These are phyloP conservation scores for Suillus decipiens DNA, from an alignment of 768 basidiomycete genomes.

Conservation along the genomic window DNA sequence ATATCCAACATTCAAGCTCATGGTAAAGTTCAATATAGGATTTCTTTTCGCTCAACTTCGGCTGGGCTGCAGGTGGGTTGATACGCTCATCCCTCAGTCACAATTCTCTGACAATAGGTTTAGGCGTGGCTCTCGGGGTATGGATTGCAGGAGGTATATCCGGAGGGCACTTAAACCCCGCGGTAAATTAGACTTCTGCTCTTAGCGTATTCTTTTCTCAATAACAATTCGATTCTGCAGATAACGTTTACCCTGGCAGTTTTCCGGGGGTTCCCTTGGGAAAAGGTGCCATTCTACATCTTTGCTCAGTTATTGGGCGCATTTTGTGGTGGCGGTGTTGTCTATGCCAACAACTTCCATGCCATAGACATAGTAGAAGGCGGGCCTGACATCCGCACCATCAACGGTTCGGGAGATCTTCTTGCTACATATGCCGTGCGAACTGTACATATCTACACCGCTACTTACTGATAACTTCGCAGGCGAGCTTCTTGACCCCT, in stretches of 20 bases:
- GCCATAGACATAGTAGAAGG: constrained; percentile 69
- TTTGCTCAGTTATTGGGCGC: constrained; percentile 64
- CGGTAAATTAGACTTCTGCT: constrained; percentile 39
- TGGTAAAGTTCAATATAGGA: constrained; percentile 14
- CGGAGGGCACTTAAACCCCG: constrained; percentile 77
- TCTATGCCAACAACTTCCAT: constrained; percentile 68
- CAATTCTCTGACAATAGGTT: constrained; percentile 9
- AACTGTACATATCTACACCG: not conserved
- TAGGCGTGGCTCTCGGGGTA: constrained; percentile 63
- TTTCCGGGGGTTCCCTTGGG: constrained; percentile 76
- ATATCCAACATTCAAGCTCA: constrained; percentile 10
- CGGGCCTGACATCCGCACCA: constrained; percentile 52
- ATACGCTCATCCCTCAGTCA: not conserved
- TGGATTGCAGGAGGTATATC: constrained; percentile 69
- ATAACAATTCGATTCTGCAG: constrained; percentile 34
- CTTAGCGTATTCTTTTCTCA: not conserved
- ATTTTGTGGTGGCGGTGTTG: constrained; percentile 53
- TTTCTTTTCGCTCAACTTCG: constrained; percentile 28
- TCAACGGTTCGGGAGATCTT: constrained; percentile 54
- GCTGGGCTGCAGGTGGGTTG: constrained; percentile 34
- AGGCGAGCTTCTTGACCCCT: constrained; percentile 44
- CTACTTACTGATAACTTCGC: constrained; percentile 16
- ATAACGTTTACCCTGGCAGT: constrained; percentile 70
- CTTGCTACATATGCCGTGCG: constrained; percentile 65
- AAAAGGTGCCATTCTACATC: constrained; percentile 74